Conservation (phyloP, 306 rosid genomes). For the Trifolium fragiferum region DNA sequence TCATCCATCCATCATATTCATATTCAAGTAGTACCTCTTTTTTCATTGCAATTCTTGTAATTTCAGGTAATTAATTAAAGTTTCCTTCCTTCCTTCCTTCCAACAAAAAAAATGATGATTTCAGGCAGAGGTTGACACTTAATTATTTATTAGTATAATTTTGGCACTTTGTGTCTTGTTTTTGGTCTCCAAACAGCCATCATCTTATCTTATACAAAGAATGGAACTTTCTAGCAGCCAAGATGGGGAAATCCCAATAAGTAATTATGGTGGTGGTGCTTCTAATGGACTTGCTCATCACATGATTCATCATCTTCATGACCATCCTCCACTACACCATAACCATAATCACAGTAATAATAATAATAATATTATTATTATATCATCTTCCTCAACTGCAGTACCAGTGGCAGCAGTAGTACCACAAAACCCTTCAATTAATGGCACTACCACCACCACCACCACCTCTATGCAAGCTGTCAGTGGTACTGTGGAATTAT, state of each 20-base stretch:
- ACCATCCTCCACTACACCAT: slow-evolving; percentile 39
- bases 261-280: slow-evolving; percentile 30
- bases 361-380: no score
- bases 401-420: not conserved
- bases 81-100: not conserved
- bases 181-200: not conserved
- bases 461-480: slow-evolving; percentile 30
- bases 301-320: slow-evolving; percentile 49
- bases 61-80: not conserved
- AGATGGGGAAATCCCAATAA: slow-evolving; percentile 62
- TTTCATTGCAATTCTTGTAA: no score
- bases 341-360: slow-evolving; percentile 16
- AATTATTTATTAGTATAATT: not conserved
- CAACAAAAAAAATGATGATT: not conserved
- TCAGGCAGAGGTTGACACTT: not conserved
- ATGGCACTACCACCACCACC: slow-evolving; percentile 39
- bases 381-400: slow-evolving; percentile 36
- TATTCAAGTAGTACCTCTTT: no score
- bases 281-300: slow-evolving; percentile 43
- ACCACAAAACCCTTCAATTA: slow-evolving; percentile 43
- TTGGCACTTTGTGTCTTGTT: slow-evolving; percentile 4
- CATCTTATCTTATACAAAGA: no score
- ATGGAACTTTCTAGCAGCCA: slow-evolving; percentile 65
- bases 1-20: no score
- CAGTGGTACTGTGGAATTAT: not conserved